Evolutionary conservation across 441 rosid genomes (phyloP), one percentile per base, ranked within the genome.

Genomic region (Brassica hybrid): DNA sequence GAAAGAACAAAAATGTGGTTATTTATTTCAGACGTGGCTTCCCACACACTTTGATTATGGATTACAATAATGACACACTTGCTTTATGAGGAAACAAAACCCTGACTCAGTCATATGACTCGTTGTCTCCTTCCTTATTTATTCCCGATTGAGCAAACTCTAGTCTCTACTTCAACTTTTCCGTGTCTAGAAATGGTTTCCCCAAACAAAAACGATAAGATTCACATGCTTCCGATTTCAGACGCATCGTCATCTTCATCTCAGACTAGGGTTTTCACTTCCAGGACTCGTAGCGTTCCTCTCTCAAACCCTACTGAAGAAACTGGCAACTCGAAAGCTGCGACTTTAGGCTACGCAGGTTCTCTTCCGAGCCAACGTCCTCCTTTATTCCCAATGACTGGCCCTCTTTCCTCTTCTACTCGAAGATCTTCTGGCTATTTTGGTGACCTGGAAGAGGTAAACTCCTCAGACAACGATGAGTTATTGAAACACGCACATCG

Each of bases 301-400:
- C 70, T 91, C 70, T 85, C 94, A 61, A 85, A 86, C 77, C 88
- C 97, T 21, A 21, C 72, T 66, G 93, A 89, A n/a, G n/a, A n/a
- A n/a, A n/a, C n/a, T n/a, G n/a, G n/a, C n/a, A 60, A 27, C 50
- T 67, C 83, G 36, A 75, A 10, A 1, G 59, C 56, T 75, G 85
- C 85, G 65, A 86, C 77, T 10, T 79, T 58, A 69, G 91, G 93
- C 50, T 88, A 76, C 81, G 91, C 97, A 52, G 97, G 98, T 78
- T 97, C 97, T 27, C 75, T 94, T 54, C 87, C 90, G 43, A 86
- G 83, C 72, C 90, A 78, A 82, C 88, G 74, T 73, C 82, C 80
- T 43, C 85, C 90, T 43, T 71, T 79, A 61, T 45, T 71, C 7
- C 93, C 87, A 65, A 88, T 88, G 76, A 90, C 96, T 27, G 97